These are phyloP conservation scores for Populus hybrid DNA, from an alignment of 441 rosid genomes.

Conservation along the genomic window DNA sequence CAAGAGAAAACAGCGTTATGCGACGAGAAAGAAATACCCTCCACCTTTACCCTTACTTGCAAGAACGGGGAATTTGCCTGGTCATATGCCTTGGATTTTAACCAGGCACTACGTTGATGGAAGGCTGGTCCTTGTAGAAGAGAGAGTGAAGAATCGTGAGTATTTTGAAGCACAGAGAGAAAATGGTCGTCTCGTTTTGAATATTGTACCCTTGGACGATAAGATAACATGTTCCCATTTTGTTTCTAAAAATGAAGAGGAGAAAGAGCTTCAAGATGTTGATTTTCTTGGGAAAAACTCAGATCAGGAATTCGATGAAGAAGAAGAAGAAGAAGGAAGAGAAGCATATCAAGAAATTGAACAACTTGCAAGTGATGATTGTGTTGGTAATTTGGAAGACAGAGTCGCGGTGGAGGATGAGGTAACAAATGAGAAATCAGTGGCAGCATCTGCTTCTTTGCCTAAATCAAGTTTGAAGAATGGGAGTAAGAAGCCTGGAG, in stretches of 20 bases:
- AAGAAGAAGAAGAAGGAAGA: constrained; percentile 5
- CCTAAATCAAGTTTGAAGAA: constrained; percentile 13
- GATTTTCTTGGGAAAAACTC: not conserved
- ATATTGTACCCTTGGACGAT: constrained; percentile 28
- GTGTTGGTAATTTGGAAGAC: not conserved
- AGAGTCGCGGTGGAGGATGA: not conserved
- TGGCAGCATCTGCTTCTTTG: constrained; percentile 10
- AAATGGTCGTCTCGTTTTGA: constrained; percentile 33
- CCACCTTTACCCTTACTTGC: constrained; percentile 35
- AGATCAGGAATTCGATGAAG: too few species aligned
- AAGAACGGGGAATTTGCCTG: constrained; percentile 27
- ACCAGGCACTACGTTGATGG: constrained; percentile 32
- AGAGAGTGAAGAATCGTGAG: constrained; percentile 33
- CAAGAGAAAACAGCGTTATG: constrained; percentile 2
- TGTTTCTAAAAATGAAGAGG: constrained; percentile 8
- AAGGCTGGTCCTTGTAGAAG: constrained; percentile 32
- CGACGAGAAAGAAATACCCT: constrained; percentile 24
- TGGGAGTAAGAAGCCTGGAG: constrained; percentile 11
- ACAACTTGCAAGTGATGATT: constrained; percentile 5
- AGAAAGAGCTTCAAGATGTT: constrained; percentile 1
- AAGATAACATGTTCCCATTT: constrained; percentile 3
- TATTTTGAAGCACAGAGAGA: constrained; percentile 36
- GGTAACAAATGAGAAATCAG: not conserved
- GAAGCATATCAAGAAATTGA: constrained; percentile 6
- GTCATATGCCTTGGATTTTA: constrained; percentile 38